Evolutionary conservation across 495 filamentous ascomycete genomes (phyloP), one percentile per base, ranked within the genome.

Genomic region (Clohesyomyces aquaticus): DNA sequence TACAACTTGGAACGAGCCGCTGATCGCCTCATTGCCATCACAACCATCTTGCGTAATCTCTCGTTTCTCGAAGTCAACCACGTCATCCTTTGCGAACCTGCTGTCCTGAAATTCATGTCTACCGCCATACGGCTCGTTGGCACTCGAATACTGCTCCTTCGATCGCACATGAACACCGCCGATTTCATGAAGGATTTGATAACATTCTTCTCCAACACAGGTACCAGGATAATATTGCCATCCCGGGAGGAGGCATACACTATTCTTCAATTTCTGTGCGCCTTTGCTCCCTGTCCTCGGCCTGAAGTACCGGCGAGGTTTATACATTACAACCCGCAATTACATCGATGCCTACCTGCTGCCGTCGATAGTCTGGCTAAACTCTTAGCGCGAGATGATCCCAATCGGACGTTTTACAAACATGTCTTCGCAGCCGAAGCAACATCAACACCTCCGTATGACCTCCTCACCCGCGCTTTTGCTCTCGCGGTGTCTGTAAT

Each of bases 171-270:
- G 61, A 94, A 96, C 75, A 93, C 89, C 3, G 75, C 96, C 70
- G 93, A 98, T 73, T 90, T 98, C 68, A 95, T 96, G 89, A 98
- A 98, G 75, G 94, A 98, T 75, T 80, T 92, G 14, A 85, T 98
- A 59, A 88, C 88, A 43, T 88, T 92, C 56, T 79, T 98, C 38
- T 94, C 91, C 59, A 97, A 98, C 72, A 81, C 93, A 56, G 83
- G 91, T 18, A 85, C 92, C 59, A 80, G 83, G 21, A 84, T 98
- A 56, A 86, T 91, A 69, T 77, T 98, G 27, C 89, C 94, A 16
- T 88, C 88, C 25, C 88, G 90, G 67, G 93, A 97, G 62, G 93
- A 98, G 70, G 92, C 93, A 0, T 78, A 89, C 46, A 90, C 87
- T 73, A 79, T 98, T 16, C 81, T 98, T 28, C 88, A 95, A 71